Conservation (phyloP, 2,329 filamentous ascomycete species). For the Botrytis fabae region DNA sequence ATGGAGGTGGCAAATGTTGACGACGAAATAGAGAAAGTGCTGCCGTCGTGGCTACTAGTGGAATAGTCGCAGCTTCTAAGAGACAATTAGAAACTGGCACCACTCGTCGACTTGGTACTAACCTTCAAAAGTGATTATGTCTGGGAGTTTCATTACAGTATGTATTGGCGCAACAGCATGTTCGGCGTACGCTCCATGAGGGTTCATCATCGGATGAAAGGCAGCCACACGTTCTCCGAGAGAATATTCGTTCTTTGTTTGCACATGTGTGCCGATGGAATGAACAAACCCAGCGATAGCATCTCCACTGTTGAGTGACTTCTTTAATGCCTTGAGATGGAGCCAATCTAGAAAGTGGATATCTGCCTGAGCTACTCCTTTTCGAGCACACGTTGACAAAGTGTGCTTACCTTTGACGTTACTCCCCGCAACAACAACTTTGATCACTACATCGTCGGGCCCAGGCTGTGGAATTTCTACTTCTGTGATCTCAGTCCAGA, state of each 20-base stretch:
- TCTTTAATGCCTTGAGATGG: conserved; percentile 24
- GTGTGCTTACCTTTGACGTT: conserved; percentile 26
- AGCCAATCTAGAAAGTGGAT: not conserved
- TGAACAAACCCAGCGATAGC: conserved; percentile 46
- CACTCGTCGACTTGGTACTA: conserved; percentile 43
- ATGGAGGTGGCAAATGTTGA: conserved; percentile 43
- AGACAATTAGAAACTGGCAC: conserved; percentile 44
- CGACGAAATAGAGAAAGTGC: conserved; percentile 42
- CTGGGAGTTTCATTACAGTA: conserved; percentile 49
- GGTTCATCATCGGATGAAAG: conserved; percentile 51
- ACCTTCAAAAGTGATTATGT: conserved; percentile 30
- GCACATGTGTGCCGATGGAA: conserved; percentile 48
- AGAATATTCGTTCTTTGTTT: conserved; percentile 39
- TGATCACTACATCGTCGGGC: conserved; percentile 33
- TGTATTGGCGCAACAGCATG: conserved; percentile 56
- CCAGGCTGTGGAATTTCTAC: conserved; percentile 30
- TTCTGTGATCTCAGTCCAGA: conserved; percentile 30
- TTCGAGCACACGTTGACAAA: not conserved
- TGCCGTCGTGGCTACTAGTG: conserved; percentile 46
- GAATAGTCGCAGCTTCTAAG: conserved; percentile 45
- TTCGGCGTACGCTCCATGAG: conserved; percentile 57
- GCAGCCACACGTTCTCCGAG: conserved; percentile 49
- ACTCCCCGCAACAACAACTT: conserved; percentile 34
- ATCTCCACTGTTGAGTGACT: conserved; percentile 34
- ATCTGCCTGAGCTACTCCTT: not conserved